Evolutionary conservation across 495 filamentous ascomycete species (phyloP).

Genomic region (Talaromyces borbonicus): DNA sequence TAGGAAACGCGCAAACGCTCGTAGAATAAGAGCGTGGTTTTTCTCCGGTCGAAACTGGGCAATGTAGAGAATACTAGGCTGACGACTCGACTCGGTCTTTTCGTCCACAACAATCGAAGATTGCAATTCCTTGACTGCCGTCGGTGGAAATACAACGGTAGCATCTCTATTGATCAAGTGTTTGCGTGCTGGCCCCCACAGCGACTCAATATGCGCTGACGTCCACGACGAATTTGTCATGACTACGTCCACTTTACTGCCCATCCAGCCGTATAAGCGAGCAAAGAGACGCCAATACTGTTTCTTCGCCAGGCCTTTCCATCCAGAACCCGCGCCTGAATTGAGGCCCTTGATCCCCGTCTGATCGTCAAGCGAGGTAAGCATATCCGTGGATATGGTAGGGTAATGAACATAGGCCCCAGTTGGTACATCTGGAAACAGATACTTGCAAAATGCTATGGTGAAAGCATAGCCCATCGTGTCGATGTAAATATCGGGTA

Average conservation of each 20-base stretch:
- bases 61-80: slow-evolving; percentile 74
- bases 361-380: slow-evolving; percentile 62
- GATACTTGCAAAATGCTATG: slow-evolving; percentile 66
- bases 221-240: slow-evolving; percentile 98
- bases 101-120: slow-evolving; percentile 56
- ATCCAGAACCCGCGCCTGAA: slow-evolving; percentile 64
- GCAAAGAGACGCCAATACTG: slow-evolving; percentile 85
- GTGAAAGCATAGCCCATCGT: slow-evolving; percentile 98
- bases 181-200: slow-evolving; percentile 60
- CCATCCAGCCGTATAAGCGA: slow-evolving; percentile 66
- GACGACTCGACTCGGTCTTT: slow-evolving; percentile 54
- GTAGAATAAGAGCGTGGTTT: slow-evolving; percentile 77
- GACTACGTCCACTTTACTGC: slow-evolving; percentile 73
- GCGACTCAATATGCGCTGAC: slow-evolving; percentile 62
- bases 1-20: slow-evolving; percentile 70
- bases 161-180: slow-evolving; percentile 21
- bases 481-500: slow-evolving; percentile 90
- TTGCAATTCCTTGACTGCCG: slow-evolving; percentile 74
- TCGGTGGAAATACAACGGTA: slow-evolving; percentile 80
- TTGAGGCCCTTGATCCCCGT: slow-evolving; percentile 67
- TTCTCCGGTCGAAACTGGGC: slow-evolving; percentile 97
- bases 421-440: slow-evolving; percentile 76
- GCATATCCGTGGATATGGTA: slow-evolving; percentile 97
- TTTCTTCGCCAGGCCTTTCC: slow-evolving; percentile 56
- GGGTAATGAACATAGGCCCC: slow-evolving; percentile 96